Conservation (phyloP, 2,329 filamentous ascomycete species). For the Colletotrichum sp. region DNA sequence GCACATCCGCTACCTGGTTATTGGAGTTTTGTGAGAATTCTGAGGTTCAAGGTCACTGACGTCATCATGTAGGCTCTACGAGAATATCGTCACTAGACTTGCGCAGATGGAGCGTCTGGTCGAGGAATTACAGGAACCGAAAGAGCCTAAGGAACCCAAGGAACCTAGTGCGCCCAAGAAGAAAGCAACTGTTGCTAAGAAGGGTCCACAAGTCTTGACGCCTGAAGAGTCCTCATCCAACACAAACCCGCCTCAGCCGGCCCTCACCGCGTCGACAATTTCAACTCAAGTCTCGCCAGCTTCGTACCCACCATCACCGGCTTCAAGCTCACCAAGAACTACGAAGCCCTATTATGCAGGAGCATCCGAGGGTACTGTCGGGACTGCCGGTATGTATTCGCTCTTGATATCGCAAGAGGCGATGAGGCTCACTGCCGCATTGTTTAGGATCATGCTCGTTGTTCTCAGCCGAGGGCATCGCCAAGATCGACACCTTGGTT, state of each 20-base stretch:
- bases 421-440: not conserved
- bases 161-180: not conserved
- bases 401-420: not conserved
- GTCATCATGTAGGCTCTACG: not conserved
- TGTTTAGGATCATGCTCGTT: slow-evolving; percentile 21
- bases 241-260: not conserved
- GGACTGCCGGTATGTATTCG: not conserved
- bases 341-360: not conserved
- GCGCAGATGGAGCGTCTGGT: slow-evolving; percentile 1
- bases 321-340: not conserved
- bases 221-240: not conserved
- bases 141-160: not conserved
- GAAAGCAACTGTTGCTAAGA: not conserved
- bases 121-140: not conserved
- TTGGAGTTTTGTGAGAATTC: not conserved
- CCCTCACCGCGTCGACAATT: not conserved
- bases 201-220: not conserved
- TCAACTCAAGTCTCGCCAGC: not conserved
- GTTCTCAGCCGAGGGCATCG: slow-evolving; percentile 17
- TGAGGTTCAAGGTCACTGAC: not conserved
- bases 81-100: not conserved
- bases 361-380: not conserved
- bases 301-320: not conserved
- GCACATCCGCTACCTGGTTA: not conserved
- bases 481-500: not conserved